Conservation (phyloP, 345 rosid genomes). For the Lagerstroemia speciosa region DNA sequence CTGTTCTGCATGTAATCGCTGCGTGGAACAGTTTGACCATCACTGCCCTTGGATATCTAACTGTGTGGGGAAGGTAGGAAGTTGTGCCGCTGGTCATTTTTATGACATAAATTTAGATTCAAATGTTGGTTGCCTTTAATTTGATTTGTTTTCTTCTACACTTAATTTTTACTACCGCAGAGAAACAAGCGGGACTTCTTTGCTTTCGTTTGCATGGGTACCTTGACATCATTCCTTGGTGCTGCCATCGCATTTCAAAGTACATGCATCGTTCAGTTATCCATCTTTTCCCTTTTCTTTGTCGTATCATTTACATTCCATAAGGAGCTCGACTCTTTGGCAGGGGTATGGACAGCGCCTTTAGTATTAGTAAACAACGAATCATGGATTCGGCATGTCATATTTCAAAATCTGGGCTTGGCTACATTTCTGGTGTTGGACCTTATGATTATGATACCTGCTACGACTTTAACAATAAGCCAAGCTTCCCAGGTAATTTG, state of each 20-base stretch:
- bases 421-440: conserved; percentile 57
- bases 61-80: conserved; percentile 92
- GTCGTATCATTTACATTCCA: neutral
- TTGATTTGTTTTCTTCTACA: neutral
- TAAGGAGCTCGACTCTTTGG: conserved; percentile 10
- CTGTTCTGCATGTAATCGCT: conserved; percentile 77
- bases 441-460: conserved; percentile 39
- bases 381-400: conserved; percentile 53
- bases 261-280: conserved; percentile 23
- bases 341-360: conserved; percentile 62
- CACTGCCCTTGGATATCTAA: conserved; percentile 99
- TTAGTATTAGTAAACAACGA: conserved; percentile 26
- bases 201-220: conserved; percentile 61
- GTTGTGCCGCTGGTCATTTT: neutral
- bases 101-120: neutral
- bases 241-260: conserved; percentile 62
- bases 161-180: conserved; percentile 24
- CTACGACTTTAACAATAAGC: conserved; percentile 44
- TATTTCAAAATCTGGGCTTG: conserved; percentile 58
- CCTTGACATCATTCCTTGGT: conserved; percentile 40
- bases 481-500: conserved; percentile 66
- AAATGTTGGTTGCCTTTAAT: neutral
- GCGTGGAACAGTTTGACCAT: conserved; percentile 93
- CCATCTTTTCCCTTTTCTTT: neutral
- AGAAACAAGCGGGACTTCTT: conserved; percentile 88